Conservation (phyloP, 495 filamentous ascomycete species). For the Podospora sp. region DNA sequence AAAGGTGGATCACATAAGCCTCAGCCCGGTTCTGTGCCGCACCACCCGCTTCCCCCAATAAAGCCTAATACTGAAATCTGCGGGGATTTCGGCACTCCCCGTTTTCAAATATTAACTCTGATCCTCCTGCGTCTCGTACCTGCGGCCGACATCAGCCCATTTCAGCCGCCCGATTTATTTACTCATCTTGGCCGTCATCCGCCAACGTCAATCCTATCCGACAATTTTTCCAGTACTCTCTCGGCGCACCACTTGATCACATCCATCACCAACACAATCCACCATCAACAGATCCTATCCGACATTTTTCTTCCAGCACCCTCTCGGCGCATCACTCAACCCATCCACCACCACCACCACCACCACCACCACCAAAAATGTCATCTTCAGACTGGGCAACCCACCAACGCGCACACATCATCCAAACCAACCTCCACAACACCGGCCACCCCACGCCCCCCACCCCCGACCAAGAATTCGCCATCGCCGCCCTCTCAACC, state of each 20-base stretch:
- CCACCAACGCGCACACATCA: neutral
- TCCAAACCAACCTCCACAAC: conserved; percentile 6
- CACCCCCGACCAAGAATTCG: neutral
- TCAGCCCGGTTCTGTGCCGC: conserved; percentile 2
- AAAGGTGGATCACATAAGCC: neutral
- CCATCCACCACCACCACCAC: neutral
- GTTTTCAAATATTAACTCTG: neutral
- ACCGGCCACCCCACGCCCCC: conserved; percentile 5
- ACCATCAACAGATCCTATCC: too few relatives aligned
- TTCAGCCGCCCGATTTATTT: neutral
- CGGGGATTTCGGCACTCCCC: too few relatives aligned
- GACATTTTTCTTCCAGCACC: too few relatives aligned
- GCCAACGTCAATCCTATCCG: neutral
- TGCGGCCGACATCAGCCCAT: neutral
- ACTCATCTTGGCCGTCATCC: too few relatives aligned
- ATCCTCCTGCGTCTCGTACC: conserved; percentile 10
- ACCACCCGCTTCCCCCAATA: neutral
- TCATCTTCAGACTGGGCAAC: neutral
- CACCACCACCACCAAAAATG: conserved; percentile 10
- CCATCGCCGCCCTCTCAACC: neutral
- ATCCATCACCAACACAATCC: too few relatives aligned
- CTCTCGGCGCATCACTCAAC: too few relatives aligned
- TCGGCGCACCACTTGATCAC: neutral
- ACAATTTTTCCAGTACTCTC: too few relatives aligned
- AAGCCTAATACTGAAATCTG: too few relatives aligned